Conservation (phyloP, 169 alveolate species). For the Plasmodium gaboni region DNA sequence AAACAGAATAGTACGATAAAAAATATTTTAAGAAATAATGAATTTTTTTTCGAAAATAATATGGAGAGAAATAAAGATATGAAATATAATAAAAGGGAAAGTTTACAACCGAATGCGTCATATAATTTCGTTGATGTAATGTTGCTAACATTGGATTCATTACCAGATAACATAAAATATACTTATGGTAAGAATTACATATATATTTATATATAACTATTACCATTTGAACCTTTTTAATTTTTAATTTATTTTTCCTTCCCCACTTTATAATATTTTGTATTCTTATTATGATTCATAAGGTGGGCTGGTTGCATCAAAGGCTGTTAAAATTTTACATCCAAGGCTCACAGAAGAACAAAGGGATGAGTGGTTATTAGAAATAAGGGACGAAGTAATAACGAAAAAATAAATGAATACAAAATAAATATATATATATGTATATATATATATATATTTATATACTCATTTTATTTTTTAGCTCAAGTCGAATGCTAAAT, state of each 20-base stretch:
- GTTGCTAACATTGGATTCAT: slow-evolving; percentile 48
- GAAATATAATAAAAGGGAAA: slow-evolving; percentile 31
- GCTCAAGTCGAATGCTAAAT: slow-evolving; percentile 73
- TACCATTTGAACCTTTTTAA: neutral
- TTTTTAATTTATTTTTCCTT: neutral
- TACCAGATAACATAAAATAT: slow-evolving; percentile 54
- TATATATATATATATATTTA: neutral
- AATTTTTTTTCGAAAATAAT: slow-evolving; percentile 18
- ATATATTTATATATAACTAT: neutral
- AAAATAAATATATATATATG: neutral
- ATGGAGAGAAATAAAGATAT: slow-evolving; percentile 40
- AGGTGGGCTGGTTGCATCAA: slow-evolving; percentile 73
- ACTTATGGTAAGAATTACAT: slow-evolving; percentile 29
- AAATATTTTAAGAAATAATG: slow-evolving; percentile 56
- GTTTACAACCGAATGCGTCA: slow-evolving; percentile 20
- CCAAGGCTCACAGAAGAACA: slow-evolving; percentile 70
- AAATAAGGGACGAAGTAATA: slow-evolving; percentile 38
- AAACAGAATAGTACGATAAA: slow-evolving; percentile 32
- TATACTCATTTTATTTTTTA: neutral
- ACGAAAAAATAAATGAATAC: neutral
- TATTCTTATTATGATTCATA: neutral
- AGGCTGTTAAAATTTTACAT: slow-evolving; percentile 68
- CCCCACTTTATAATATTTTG: neutral
- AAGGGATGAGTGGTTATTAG: slow-evolving; percentile 71
- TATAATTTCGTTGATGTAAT: slow-evolving; percentile 64